Percentiles rank a stretch among this genome's conserved stretches.
phyloP scores from a whole-genome alignment of 306 rosid species.

The Dalbergia cochinchinensis region DNA sequence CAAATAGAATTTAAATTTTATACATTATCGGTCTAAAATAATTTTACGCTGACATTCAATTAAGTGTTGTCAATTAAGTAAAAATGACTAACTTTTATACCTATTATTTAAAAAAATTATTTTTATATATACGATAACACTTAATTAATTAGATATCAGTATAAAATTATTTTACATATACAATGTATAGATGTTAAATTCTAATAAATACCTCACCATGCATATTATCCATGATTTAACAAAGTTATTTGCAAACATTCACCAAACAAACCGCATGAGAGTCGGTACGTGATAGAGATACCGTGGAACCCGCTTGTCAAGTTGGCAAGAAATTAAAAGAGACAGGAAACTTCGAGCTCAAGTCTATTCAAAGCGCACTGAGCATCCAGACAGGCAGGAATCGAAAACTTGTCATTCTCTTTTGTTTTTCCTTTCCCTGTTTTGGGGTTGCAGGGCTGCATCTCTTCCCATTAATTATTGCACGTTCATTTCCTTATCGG shows the following conservation, averaged over 20 bases:
- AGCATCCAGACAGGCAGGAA: background rate
- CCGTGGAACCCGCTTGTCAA: conserved; percentile 17
- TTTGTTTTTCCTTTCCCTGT: conserved; percentile 21
- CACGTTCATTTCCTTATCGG: conserved; percentile 23
- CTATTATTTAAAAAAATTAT: too few relatives aligned
- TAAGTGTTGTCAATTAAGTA: too few relatives aligned
- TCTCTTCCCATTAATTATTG: conserved; percentile 29
- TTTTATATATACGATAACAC: too few relatives aligned
- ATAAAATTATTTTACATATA: too few relatives aligned
- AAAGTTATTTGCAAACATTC: background rate
- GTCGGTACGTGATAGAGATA: background rate
- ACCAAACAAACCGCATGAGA: background rate
- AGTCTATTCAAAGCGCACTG: conserved; percentile 19
- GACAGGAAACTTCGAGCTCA: conserved; percentile 38
- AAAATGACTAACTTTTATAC: too few relatives aligned
- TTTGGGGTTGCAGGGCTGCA: background rate
- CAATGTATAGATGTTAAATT: too few relatives aligned
- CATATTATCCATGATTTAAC: background rate
- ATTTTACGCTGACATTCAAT: too few relatives aligned
- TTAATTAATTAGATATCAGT: too few relatives aligned
- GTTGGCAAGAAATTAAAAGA: conserved; percentile 31
- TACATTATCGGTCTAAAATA: too few relatives aligned
- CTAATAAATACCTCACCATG: background rate
- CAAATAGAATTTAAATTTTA: too few relatives aligned
- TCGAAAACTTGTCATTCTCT: conserved; percentile 15